A percentile compares a stretch with the other conserved stretches of the same genome.
phyloP scores from a whole-genome alignment of 169 alveolate species.

The Eimeria necatrix region DNA sequence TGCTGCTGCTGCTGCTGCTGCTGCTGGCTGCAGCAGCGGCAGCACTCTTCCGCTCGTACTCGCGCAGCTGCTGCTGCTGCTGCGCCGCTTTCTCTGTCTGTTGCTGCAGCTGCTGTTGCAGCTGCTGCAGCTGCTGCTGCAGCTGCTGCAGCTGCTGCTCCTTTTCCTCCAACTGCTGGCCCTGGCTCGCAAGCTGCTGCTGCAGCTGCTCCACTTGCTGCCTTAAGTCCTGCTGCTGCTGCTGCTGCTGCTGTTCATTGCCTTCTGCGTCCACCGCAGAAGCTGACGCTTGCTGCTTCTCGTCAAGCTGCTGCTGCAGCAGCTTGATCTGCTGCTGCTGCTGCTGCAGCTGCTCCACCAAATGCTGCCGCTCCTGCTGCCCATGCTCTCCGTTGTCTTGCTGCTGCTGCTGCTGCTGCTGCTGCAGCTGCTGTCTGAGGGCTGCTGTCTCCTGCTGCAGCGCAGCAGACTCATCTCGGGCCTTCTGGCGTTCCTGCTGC shows the following conservation, averaged over 20 bases:
- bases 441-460: background rate
- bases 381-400: no score
- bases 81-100: background rate
- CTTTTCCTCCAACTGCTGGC: background rate
- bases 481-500: background rate
- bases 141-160: constrained; percentile 31
- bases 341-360: background rate
- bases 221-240: background rate
- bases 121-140: constrained; percentile 5
- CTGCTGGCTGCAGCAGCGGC: background rate
- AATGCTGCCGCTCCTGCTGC: constrained; percentile 16
- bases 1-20: constrained; percentile 27
- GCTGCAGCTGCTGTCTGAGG: constrained; percentile 25
- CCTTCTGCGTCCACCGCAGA: background rate
- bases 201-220: constrained; percentile 21
- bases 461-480: background rate
- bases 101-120: background rate
- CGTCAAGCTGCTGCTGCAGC: background rate
- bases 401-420: constrained; percentile 29
- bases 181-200: background rate
- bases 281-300: background rate
- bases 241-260: background rate
- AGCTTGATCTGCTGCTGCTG: background rate
- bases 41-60: background rate
- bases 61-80: constrained; percentile 1